Conservation (phyloP, 805 yeast species). For the Metschnikowia continentalis region DNA sequence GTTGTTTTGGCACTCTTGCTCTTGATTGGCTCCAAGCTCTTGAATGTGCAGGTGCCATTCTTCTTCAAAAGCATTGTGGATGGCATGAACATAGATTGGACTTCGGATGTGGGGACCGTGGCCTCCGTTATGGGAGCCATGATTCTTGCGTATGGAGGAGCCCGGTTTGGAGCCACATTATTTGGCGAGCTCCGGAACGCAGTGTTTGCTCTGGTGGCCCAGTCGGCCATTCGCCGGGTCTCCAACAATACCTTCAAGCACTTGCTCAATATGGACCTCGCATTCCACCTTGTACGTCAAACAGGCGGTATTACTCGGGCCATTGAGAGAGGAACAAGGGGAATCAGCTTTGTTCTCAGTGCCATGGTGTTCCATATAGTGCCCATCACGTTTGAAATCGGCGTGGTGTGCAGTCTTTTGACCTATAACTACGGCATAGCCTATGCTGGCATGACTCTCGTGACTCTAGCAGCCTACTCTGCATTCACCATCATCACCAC, state of each 20-base stretch:
- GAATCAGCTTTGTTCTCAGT: conserved; percentile 85
- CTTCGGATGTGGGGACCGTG: conserved; percentile 53
- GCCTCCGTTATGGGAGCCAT: conserved; percentile 62
- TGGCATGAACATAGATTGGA: conserved; percentile 89
- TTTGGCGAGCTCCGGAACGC: conserved; percentile 96
- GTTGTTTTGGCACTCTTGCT: conserved; percentile 73
- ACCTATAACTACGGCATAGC: conserved; percentile 87
- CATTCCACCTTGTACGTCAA: conserved; percentile 86
- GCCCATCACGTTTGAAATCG: conserved; percentile 88
- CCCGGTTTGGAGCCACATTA: conserved; percentile 89
- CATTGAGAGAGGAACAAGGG: conserved; percentile 96
- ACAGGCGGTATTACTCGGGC: conserved; percentile 97
- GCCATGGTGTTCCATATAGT: conserved; percentile 98
- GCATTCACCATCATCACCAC: conserved; percentile 87
- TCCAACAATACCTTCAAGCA: conserved; percentile 86
- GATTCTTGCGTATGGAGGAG: conserved; percentile 86
- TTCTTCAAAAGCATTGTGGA: conserved; percentile 85
- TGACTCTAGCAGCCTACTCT: conserved; percentile 87
- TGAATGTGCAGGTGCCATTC: conserved; percentile 95
- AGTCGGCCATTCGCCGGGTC: conserved; percentile 85
- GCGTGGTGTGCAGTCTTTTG: conserved; percentile 87
- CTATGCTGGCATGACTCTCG: conserved; percentile 84
- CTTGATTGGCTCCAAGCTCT: conserved; percentile 72
- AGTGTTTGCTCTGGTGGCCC: conserved; percentile 92
- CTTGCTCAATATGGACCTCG: conserved; percentile 75